Evolutionary conservation across 306 rosid genomes (phyloP).

Genomic region (Fagus crenata): DNA sequence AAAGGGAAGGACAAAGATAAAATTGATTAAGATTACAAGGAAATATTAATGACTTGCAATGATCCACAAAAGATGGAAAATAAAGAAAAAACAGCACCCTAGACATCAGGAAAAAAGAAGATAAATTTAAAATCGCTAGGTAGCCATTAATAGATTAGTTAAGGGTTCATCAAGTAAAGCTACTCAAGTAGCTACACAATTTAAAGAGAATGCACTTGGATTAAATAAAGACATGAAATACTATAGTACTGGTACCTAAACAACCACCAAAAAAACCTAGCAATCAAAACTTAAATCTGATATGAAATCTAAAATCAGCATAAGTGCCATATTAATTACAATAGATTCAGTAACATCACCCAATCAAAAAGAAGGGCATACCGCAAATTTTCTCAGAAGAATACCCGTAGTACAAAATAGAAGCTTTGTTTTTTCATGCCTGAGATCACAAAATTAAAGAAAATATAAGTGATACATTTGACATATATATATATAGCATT

Average conservation of each 20-base stretch:
- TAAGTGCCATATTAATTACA: conserved; percentile 20
- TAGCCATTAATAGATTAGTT: neutral
- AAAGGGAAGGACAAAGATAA: neutral
- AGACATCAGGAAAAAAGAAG: neutral
- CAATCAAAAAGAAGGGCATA: conserved; percentile 33
- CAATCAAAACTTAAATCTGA: neutral
- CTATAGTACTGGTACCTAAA: neutral
- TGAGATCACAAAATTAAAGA: conserved; percentile 34
- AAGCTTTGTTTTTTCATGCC: conserved; percentile 89
- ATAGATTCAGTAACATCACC: conserved; percentile 11
- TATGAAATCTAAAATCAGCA: neutral
- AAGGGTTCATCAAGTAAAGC: neutral
- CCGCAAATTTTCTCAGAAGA: conserved; percentile 86
- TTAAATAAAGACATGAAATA: neutral
- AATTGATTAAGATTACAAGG: neutral
- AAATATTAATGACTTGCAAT: neutral
- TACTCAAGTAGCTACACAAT: neutral
- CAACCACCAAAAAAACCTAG: neutral
- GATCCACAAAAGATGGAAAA: neutral
- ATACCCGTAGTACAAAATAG: conserved; percentile 93
- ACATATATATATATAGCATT: neutral
- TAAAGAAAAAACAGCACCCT: neutral
- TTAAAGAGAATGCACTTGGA: neutral
- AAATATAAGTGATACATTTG: neutral
- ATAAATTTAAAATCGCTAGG: neutral